Percentiles rank a stretch among this genome's conserved stretches.
These are phyloP conservation scores for Neurospora sp. DNA, from an alignment of 495 filamentous ascomycete species.

Conservation along the genomic window DNA sequence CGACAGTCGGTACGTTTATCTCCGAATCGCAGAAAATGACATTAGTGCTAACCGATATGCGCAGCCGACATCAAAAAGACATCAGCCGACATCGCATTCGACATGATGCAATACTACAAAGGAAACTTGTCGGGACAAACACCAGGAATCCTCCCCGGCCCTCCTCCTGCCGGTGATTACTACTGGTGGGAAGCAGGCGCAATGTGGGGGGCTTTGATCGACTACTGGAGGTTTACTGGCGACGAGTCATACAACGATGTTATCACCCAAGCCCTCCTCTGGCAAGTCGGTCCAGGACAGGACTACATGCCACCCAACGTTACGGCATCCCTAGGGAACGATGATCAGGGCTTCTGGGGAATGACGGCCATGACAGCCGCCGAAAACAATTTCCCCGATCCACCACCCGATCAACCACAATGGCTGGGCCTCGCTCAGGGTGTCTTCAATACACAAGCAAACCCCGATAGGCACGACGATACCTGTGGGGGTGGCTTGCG, in stretches of 20 bases:
- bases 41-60: background rate
- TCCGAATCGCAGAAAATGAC: background rate
- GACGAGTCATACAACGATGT: conserved; percentile 60
- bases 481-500: conserved; percentile 61
- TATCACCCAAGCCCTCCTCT: conserved; percentile 52
- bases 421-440: conserved; percentile 70
- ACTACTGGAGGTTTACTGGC: conserved; percentile 71
- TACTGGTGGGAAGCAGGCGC: conserved; percentile 65
- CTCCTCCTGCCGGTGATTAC: conserved; percentile 41
- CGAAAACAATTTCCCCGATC: conserved; percentile 59
- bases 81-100: conserved; percentile 35
- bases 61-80: conserved; percentile 23
- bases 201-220: conserved; percentile 63
- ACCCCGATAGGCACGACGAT: conserved; percentile 48
- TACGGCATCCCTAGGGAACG: conserved; percentile 68
- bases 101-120: conserved; percentile 57
- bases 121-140: conserved; percentile 50
- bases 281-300: conserved; percentile 52
- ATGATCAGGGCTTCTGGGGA: conserved; percentile 73
- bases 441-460: conserved; percentile 63
- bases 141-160: conserved; percentile 53
- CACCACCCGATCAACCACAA: conserved; percentile 46
- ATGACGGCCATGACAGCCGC: conserved; percentile 67
- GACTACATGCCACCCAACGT: conserved; percentile 68
- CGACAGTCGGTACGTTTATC: conserved; percentile 12